These are phyloP conservation scores for Lactifluus rugatus DNA, from an alignment of 768 basidiomycete genomes.

Conservation along the genomic window DNA sequence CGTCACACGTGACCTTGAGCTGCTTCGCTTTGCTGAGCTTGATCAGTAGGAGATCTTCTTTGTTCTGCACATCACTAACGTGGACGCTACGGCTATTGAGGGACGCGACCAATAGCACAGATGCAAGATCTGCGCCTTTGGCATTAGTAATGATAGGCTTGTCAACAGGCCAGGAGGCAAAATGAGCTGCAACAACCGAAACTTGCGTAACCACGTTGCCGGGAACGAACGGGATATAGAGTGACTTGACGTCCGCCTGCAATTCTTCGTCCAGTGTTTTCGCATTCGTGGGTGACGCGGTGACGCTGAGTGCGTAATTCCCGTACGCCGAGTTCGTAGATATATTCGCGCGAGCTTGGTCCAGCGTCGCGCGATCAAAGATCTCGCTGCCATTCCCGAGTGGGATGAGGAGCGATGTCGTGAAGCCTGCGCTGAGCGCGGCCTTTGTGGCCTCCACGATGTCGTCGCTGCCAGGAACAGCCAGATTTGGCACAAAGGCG, in stretches of 20 bases:
- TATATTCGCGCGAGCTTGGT: slow-evolving; percentile 57
- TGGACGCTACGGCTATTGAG: slow-evolving; percentile 84
- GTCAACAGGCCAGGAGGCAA: slow-evolving; percentile 81
- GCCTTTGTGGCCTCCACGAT: slow-evolving; percentile 65
- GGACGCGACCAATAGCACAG: slow-evolving; percentile 87
- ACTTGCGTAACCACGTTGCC: slow-evolving; percentile 44
- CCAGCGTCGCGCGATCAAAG: slow-evolving; percentile 56
- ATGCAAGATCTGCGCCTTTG: slow-evolving; percentile 84
- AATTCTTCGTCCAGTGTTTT: slow-evolving; percentile 61
- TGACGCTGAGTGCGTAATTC: slow-evolving; percentile 78
- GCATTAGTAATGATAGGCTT: slow-evolving; percentile 95
- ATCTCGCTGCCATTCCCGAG: slow-evolving; percentile 53
- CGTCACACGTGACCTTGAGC: slow-evolving; percentile 93
- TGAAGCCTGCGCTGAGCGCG: slow-evolving; percentile 84
- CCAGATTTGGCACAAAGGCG: slow-evolving; percentile 72
- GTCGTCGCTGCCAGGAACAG: slow-evolving; percentile 44
- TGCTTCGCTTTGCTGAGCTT: slow-evolving; percentile 90
- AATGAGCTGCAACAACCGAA: slow-evolving; percentile 74
- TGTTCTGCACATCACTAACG: slow-evolving; percentile 77
- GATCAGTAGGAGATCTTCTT: slow-evolving; percentile 84
- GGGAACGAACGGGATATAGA: slow-evolving; percentile 74
- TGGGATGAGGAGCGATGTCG: slow-evolving; percentile 71
- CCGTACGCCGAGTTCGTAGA: slow-evolving; percentile 55
- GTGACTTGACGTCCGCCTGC: slow-evolving; percentile 67
- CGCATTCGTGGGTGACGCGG: slow-evolving; percentile 62